These are phyloP conservation scores for Talaromyces trachyspermus DNA, from an alignment of 495 filamentous ascomycete species.

Conservation along the genomic window DNA sequence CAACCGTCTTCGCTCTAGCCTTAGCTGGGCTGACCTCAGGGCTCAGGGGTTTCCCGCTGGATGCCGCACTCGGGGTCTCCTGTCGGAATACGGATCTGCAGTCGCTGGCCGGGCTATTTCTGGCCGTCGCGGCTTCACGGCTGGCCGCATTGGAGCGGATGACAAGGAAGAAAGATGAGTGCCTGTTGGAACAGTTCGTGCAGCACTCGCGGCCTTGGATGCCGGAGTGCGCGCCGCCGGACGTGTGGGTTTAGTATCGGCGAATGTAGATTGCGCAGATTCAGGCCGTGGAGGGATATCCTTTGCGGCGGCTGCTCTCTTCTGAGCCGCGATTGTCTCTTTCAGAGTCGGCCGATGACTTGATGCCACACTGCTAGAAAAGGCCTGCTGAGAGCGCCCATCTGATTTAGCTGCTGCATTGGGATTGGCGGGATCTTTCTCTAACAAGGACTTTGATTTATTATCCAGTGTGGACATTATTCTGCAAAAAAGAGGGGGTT, in stretches of 20 bases:
- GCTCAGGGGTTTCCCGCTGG: constrained; percentile 23
- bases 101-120: constrained; percentile 49
- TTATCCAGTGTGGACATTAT: constrained; percentile 69
- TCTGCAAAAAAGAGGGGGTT: constrained; percentile 36
- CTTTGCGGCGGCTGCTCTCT: constrained; percentile 54
- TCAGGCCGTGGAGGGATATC: constrained; percentile 62
- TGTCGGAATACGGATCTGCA: constrained; percentile 48
- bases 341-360: constrained; percentile 50
- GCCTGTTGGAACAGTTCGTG: constrained; percentile 26
- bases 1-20: constrained; percentile 21
- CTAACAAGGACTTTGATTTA: constrained; percentile 64
- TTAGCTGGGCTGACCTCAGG: constrained; percentile 38
- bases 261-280: constrained; percentile 57
- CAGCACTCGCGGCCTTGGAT: constrained; percentile 14
- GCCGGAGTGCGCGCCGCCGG: constrained; percentile 26
- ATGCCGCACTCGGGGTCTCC: constrained; percentile 26
- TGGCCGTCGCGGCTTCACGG: constrained; percentile 35
- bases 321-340: constrained; percentile 79
- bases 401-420: constrained; percentile 46
- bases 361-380: constrained; percentile 49
- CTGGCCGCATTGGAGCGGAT: constrained; percentile 53
- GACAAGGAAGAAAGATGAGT: constrained; percentile 41
- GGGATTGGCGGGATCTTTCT: constrained; percentile 75
- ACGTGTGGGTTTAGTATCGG: constrained; percentile 32
- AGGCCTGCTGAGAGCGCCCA: constrained; percentile 29